phyloP scores from a whole-genome alignment of 2,329 filamentous ascomycete genomes.

The Myriosclerotinia scirpicola region DNA sequence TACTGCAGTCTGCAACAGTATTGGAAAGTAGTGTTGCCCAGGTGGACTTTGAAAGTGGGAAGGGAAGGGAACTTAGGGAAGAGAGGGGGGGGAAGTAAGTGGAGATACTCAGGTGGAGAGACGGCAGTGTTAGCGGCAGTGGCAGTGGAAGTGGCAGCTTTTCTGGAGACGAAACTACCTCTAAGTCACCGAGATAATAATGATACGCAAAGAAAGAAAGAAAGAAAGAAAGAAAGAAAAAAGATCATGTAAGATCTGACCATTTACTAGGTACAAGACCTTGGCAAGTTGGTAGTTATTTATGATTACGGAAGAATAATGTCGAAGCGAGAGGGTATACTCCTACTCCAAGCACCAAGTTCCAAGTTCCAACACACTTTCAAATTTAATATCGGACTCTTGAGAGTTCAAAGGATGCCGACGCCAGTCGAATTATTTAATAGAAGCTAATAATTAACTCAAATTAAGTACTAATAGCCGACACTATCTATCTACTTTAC shows the following conservation, averaged over 20 bases:
- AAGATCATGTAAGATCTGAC: slow-evolving; percentile 1
- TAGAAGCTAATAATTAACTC: slow-evolving; percentile 8
- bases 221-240: neutral
- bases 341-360: too few species aligned
- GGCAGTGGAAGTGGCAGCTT: neutral
- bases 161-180: neutral
- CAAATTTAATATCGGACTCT: slow-evolving; percentile 5
- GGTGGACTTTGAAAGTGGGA: too few species aligned
- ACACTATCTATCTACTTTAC: neutral
- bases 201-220: neutral
- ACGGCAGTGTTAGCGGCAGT: too few species aligned
- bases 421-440: neutral
- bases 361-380: too few species aligned
- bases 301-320: too few species aligned
- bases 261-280: too few species aligned
- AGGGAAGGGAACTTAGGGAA: too few species aligned
- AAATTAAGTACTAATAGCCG: too few species aligned
- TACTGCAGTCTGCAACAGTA: neutral
- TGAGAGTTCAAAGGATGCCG: neutral
- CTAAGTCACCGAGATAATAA: neutral
- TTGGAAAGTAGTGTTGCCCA: neutral
- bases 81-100: too few species aligned
- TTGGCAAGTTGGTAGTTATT: too few species aligned
- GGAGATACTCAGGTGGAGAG: too few species aligned
- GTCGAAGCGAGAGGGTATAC: too few species aligned